Evolutionary conservation across 495 filamentous ascomycete species (phyloP), one percentile per base, ranked within the genome.

Genomic region (Neurospora pannonica): DNA sequence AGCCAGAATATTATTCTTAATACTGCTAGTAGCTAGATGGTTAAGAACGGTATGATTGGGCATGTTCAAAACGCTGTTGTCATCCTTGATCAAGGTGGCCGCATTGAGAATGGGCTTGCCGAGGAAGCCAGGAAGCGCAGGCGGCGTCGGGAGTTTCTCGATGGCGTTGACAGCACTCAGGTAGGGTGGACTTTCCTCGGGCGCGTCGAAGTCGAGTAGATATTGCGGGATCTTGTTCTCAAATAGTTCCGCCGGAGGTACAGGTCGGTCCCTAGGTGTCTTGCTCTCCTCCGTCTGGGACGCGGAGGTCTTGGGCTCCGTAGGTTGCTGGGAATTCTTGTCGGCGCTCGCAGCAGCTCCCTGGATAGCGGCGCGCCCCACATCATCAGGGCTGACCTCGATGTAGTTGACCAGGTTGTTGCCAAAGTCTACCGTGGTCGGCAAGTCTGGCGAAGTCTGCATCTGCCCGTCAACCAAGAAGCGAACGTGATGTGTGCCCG

Each of bases 361-460:
- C 15, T 79, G 75, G 4, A 70, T 60, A 17, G 74, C 28, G 1
- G 76, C 71, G 37, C 76, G 6, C 15, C 76, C 77, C 28, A 79
- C 75, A 78, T 94, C 92, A 76, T 97, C 92, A 11, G 93, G 88
- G 79, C 87, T 93, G 72, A 98, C 92, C 83, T 99, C 96, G 77
- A 99, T 90, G 78, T 99, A 99, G 84, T 99, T 99, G 75, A 99
- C 94, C 28, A 99, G 85, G 78, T 97, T 95, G 79, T 97, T 97
- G 54, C 94, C 96, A 81, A 94, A 97, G 83, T 99, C 96, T 36
- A 99, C 96, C 0, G 96, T 95, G 0, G 97, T 98, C 3, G 96
- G 95, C 31, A 97, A 88, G 75, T 92, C 89, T 62, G 92, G 90
- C 6, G 95, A 94, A 21, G 93, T 93, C 74, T 90, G 87, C 94